Percentiles rank a stretch among this genome's conserved stretches.
These are phyloP conservation scores for Coelastrella sp. DNA, from an alignment of 139 green algal species.

Conservation along the genomic window DNA sequence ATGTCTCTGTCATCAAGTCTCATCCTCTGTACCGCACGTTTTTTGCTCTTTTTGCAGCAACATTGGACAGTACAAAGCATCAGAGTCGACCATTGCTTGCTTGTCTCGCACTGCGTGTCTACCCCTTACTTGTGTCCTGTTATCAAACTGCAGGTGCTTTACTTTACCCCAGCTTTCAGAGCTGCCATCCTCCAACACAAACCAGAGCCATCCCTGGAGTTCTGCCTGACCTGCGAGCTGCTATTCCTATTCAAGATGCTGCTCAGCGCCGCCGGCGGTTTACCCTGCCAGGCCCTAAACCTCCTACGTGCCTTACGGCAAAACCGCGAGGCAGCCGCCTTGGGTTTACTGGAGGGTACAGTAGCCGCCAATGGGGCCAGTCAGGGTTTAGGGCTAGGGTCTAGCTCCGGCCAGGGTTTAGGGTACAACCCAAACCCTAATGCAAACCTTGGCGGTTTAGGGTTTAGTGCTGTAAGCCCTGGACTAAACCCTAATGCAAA, in stretches of 20 bases:
- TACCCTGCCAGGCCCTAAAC: conserved; percentile 90
- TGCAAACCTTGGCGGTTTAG: too few relatives aligned
- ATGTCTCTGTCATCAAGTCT: too few relatives aligned
- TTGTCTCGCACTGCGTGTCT: not conserved
- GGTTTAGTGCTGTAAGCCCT: too few relatives aligned
- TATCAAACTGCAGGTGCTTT: conserved; percentile 78
- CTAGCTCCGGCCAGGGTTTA: not conserved
- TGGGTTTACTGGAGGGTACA: conserved; percentile 64
- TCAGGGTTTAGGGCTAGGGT: not conserved
- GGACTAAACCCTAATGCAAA: too few relatives aligned
- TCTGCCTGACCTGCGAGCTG: conserved; percentile 91
- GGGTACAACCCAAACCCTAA: not conserved
- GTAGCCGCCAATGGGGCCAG: not conserved
- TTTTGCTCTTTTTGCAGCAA: too few relatives aligned
- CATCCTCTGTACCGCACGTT: too few relatives aligned
- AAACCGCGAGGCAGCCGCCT: conserved; percentile 81
- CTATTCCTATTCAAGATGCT: conserved; percentile 95
- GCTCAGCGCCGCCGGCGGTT: conserved; percentile 55
- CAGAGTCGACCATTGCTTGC: too few relatives aligned
- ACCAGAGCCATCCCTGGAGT: conserved; percentile 86
- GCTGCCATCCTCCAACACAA: conserved; percentile 69
- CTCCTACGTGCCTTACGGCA: conserved; percentile 90
- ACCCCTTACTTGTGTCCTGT: not conserved
- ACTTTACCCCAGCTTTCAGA: conserved; percentile 85
- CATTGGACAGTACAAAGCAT: too few relatives aligned